Conservation (phyloP, 2,329 filamentous ascomycete species). For the Cordyceps fumosorosea region DNA sequence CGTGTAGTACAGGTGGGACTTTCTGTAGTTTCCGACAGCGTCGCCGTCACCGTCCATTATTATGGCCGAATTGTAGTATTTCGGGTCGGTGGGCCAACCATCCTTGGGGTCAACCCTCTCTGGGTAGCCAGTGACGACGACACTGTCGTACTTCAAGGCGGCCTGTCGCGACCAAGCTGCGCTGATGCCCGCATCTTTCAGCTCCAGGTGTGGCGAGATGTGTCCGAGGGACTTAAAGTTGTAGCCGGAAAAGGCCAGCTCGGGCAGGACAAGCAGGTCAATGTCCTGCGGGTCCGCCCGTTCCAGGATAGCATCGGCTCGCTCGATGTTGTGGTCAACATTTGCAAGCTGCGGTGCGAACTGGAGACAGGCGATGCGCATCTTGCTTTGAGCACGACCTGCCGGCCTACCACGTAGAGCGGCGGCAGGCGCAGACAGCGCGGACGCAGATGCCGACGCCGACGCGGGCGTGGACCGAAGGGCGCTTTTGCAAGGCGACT, state of each 20-base stretch:
- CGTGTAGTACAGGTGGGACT: slow-evolving; percentile 48
- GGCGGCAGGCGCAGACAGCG: not conserved
- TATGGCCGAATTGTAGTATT: slow-evolving; percentile 50
- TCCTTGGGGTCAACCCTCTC: slow-evolving; percentile 52
- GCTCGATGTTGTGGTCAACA: slow-evolving; percentile 61
- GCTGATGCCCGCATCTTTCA: slow-evolving; percentile 56
- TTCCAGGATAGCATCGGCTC: slow-evolving; percentile 58
- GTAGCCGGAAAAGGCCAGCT: slow-evolving; percentile 73
- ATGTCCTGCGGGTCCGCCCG: slow-evolving; percentile 45
- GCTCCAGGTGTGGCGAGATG: slow-evolving; percentile 64
- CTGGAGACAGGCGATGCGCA: slow-evolving; percentile 65
- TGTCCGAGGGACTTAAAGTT: slow-evolving; percentile 66
- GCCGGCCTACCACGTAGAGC: not conserved
- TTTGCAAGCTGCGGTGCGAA: slow-evolving; percentile 66
- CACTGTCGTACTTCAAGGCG: slow-evolving; percentile 60
- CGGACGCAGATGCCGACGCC: not conserved
- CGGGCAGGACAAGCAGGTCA: slow-evolving; percentile 67
- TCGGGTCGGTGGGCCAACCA: slow-evolving; percentile 44
- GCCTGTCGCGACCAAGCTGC: slow-evolving; percentile 64
- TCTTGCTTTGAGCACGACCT: slow-evolving; percentile 34
- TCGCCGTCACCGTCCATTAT: slow-evolving; percentile 53
- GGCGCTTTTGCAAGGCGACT: not conserved
- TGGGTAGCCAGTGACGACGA: slow-evolving; percentile 67
- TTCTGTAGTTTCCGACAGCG: slow-evolving; percentile 55
- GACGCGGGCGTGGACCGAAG: too few relatives aligned